A percentile compares a stretch with the other conserved stretches of the same genome.
Conservation (phyloP, 2,329 filamentous ascomycete species). For the Sclerotinia subarctica region DNA sequence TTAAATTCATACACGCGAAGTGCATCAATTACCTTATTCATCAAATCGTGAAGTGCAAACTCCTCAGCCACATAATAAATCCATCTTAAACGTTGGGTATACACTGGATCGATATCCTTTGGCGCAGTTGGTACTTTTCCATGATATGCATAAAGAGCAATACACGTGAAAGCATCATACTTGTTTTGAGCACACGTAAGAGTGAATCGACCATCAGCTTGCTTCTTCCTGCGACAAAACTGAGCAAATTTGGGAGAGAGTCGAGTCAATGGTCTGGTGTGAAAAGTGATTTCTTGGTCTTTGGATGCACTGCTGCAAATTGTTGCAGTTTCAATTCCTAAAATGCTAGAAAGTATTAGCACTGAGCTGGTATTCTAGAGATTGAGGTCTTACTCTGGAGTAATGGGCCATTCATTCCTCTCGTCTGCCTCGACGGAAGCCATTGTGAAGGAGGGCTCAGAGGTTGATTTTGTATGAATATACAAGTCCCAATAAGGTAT, state of each 20-base stretch:
- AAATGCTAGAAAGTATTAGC: background rate
- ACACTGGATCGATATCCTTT: background rate
- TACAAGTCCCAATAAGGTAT: background rate
- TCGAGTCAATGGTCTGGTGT: slow-evolving; percentile 9
- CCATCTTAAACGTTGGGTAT: background rate
- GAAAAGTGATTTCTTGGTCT: slow-evolving; percentile 11
- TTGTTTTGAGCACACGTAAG: background rate
- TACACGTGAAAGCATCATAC: slow-evolving; percentile 10
- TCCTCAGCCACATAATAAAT: slow-evolving; percentile 13
- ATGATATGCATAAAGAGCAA: slow-evolving; percentile 14
- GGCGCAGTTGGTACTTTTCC: slow-evolving; percentile 5
- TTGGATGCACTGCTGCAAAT: background rate
- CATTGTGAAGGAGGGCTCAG: background rate
- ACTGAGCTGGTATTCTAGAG: background rate
- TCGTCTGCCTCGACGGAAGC: background rate
- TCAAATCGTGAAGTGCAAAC: slow-evolving; percentile 7
- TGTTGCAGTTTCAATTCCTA: slow-evolving; percentile 12
- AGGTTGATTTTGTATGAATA: background rate
- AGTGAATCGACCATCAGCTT: slow-evolving; percentile 6
- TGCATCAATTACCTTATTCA: slow-evolving; percentile 12
- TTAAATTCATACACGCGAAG: background rate
- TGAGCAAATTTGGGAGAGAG: slow-evolving; percentile 8
- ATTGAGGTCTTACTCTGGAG: background rate
- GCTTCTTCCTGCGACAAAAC: background rate
- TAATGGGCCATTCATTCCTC: slow-evolving; percentile 10